A percentile compares a stretch with the other conserved stretches of the same genome.
phyloP scores from a whole-genome alignment of 2,329 filamentous ascomycete genomes.

The Sphaerulina populicola region DNA sequence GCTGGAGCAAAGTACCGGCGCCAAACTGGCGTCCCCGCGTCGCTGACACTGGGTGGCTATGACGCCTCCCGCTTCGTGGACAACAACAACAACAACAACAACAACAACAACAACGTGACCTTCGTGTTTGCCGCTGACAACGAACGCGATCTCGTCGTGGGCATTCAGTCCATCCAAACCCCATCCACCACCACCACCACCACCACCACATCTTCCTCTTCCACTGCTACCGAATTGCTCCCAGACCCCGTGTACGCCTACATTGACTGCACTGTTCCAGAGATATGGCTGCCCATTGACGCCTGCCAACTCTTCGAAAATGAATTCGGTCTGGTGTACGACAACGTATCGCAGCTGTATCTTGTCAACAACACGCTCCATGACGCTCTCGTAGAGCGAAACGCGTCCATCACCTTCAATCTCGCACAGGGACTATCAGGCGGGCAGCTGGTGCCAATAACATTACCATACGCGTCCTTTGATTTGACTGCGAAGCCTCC shows the following conservation, averaged over 20 bases:
- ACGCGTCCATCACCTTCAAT: constrained; percentile 40
- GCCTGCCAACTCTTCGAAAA: constrained; percentile 58
- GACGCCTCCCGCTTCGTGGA: constrained; percentile 54
- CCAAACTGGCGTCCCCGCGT: constrained; percentile 32
- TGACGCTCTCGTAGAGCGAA: constrained; percentile 41
- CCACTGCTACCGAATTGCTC: constrained; percentile 33
- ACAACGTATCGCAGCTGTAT: constrained; percentile 57
- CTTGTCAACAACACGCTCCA: constrained; percentile 52
- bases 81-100: too few species aligned
- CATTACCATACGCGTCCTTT: constrained; percentile 44
- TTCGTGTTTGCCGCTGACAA: constrained; percentile 52
- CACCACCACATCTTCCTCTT: constrained; percentile 24
- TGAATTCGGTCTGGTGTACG: constrained; percentile 57
- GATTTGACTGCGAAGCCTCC: constrained; percentile 40
- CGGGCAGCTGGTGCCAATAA: constrained; percentile 37
- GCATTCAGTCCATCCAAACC: constrained; percentile 38
- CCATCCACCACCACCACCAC: constrained; percentile 25
- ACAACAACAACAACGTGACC: constrained; percentile 51
- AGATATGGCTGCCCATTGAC: constrained; percentile 42
- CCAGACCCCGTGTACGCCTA: constrained; percentile 37
- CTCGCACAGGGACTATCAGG: constrained; percentile 34
- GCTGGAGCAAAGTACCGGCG: constrained; percentile 62
- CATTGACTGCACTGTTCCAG: constrained; percentile 44
- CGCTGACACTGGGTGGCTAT: constrained; percentile 61
- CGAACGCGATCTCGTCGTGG: constrained; percentile 54